Conservation (phyloP, 208 protist species). For the Trypanosoma theileri region DNA sequence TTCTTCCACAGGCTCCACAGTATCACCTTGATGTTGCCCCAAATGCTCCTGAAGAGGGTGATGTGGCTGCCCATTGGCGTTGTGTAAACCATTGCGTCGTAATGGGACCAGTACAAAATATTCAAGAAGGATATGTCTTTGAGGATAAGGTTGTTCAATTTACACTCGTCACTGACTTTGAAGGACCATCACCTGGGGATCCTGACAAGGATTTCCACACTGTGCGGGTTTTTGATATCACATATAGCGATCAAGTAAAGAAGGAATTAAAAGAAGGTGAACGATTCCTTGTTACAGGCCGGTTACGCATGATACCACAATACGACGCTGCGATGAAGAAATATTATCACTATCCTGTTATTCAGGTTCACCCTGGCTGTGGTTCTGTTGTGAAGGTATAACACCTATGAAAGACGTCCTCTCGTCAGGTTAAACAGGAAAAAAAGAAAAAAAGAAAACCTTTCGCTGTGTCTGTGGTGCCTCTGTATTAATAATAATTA, state of each 20-base stretch:
- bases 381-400: conserved; percentile 39
- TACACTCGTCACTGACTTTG: conserved; percentile 80
- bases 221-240: conserved; percentile 70
- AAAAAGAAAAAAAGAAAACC: neutral
- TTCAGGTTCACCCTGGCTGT: conserved; percentile 68
- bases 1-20: conserved; percentile 60
- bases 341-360: conserved; percentile 89
- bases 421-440: too few species aligned
- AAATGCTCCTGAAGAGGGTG: conserved; percentile 82
- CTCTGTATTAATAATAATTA: neutral
- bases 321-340: conserved; percentile 70
- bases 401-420: conserved; percentile 1
- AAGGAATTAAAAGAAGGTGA: conserved; percentile 48
- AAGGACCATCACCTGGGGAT: conserved; percentile 69
- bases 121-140: conserved; percentile 85
- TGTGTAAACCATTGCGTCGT: conserved; percentile 84
- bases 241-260: conserved; percentile 47
- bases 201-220: conserved; percentile 89
- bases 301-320: conserved; percentile 86
- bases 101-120: conserved; percentile 72
- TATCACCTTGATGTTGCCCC: conserved; percentile 88
- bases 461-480: too few species aligned
- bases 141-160: conserved; percentile 87
- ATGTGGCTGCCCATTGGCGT: conserved; percentile 81
- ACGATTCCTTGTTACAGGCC: conserved; percentile 59